Evolutionary conservation across 768 basidiomycete genomes (phyloP).

Genomic region (Lentinula raphanica): DNA sequence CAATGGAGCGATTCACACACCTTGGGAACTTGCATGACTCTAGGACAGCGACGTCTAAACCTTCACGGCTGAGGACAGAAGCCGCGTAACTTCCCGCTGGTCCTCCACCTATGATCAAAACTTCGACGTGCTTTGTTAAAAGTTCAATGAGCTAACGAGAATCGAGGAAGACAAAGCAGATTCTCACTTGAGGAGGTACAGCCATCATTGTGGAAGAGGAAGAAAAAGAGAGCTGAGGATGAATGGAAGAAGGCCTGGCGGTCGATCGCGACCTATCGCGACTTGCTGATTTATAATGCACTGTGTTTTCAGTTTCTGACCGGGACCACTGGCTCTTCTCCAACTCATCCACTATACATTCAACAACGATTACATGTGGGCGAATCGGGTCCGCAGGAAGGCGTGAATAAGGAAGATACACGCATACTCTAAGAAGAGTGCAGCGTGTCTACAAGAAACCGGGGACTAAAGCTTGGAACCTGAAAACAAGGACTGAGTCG

Average conservation of each 20-base stretch:
- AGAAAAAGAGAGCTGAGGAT: neutral
- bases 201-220: neutral
- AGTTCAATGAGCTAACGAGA: neutral
- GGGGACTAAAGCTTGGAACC: neutral
- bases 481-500: neutral
- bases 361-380: neutral
- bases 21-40: constrained; percentile 23
- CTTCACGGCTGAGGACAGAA: constrained; percentile 24
- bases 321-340: neutral
- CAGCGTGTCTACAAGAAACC: neutral
- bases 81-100: constrained; percentile 25
- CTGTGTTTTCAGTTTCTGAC: neutral
- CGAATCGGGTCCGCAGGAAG: neutral
- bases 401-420: neutral
- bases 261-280: neutral
- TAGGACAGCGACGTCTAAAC: constrained; percentile 21
- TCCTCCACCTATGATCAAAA: constrained; percentile 38
- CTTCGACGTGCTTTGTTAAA: constrained; percentile 35
- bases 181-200: neutral
- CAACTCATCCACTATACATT: neutral
- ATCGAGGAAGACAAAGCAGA: neutral
- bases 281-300: neutral
- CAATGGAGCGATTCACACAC: neutral
- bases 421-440: neutral
- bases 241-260: neutral